These are phyloP conservation scores for Penicillium sp. DNA, from an alignment of 2,329 filamentous ascomycete species.

Conservation along the genomic window DNA sequence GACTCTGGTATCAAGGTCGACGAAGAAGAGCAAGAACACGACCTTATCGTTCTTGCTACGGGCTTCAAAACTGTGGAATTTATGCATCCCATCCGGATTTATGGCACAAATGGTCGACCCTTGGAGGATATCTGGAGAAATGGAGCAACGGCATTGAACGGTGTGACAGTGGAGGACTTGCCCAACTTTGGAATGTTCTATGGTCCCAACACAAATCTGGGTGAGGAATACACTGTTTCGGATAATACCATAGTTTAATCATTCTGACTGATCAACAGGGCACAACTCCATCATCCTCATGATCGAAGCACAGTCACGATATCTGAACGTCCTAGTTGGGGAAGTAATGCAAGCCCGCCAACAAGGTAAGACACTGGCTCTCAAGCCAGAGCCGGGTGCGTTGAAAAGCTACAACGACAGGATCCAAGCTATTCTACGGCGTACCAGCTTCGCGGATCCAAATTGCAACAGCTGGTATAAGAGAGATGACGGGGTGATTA, in stretches of 20 bases:
- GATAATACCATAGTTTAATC: not conserved
- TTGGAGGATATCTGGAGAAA: conserved; percentile 54
- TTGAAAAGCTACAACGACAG: conserved; percentile 46
- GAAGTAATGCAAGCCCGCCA: conserved; percentile 48
- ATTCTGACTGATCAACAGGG: conserved; percentile 27
- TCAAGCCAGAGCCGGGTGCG: conserved; percentile 43
- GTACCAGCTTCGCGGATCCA: conserved; percentile 52
- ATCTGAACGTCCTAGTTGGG: conserved; percentile 51
- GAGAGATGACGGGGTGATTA: conserved; percentile 52
- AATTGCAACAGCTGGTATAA: conserved; percentile 58
- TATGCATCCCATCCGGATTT: conserved; percentile 55
- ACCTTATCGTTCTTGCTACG: conserved; percentile 57
- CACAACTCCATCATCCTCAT: conserved; percentile 60
- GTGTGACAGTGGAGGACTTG: conserved; percentile 50
- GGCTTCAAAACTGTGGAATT: conserved; percentile 60
- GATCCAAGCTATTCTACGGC: conserved; percentile 45
- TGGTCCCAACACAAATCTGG: conserved; percentile 55
- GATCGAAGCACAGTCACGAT: conserved; percentile 58
- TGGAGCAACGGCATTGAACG: conserved; percentile 52
- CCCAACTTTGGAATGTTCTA: conserved; percentile 59
- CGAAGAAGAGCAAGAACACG: conserved; percentile 45
- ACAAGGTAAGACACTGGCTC: conserved; percentile 39
- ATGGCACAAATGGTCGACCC: conserved; percentile 42
- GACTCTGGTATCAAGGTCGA: conserved; percentile 48
- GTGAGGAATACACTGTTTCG: conserved; percentile 9